Evolutionary conservation across 495 filamentous ascomycete genomes (phyloP).

Genomic region (Trichocladium uniseriatum): DNA sequence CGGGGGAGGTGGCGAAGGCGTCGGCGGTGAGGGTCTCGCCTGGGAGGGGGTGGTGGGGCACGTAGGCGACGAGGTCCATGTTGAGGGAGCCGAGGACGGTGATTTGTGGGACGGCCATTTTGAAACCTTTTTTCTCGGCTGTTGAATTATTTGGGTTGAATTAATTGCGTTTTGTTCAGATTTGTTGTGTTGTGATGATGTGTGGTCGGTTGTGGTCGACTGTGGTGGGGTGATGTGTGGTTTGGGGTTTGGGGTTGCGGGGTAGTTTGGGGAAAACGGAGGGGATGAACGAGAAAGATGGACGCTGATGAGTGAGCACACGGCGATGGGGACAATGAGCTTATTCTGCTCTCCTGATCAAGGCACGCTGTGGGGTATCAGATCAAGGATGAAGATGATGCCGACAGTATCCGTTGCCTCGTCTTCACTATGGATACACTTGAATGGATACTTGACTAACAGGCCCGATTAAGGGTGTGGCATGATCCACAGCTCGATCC

Average conservation of each 20-base stretch:
- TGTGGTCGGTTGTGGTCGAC: not conserved
- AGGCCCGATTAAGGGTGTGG: no score
- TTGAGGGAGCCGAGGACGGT: constrained; percentile 88
- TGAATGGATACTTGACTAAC: no score
- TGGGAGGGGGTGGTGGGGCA: constrained; percentile 66
- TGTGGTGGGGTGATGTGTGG: not conserved
- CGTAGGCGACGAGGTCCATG: constrained; percentile 80
- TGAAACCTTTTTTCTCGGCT: not conserved
- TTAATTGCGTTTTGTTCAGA: not conserved
- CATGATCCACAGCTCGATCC: no score
- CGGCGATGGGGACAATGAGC: no score
- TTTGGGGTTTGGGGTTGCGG: not conserved
- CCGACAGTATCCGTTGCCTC: no score
- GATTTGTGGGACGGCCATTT: constrained; percentile 38
- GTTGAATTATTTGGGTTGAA: not conserved
- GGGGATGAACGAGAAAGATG: no score
- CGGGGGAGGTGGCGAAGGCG: constrained; percentile 67
- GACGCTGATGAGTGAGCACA: no score
- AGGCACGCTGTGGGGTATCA: no score
- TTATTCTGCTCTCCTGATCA: no score
- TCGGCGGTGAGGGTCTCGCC: constrained; percentile 84
- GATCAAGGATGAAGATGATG: no score
- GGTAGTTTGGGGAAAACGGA: no score
- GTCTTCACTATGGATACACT: no score
- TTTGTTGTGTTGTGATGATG: not conserved